Percentiles rank a stretch among this genome's conserved stretches.
Evolutionary conservation across 306 rosid genomes (phyloP).

Genomic region (Ceratonia siliqua): DNA sequence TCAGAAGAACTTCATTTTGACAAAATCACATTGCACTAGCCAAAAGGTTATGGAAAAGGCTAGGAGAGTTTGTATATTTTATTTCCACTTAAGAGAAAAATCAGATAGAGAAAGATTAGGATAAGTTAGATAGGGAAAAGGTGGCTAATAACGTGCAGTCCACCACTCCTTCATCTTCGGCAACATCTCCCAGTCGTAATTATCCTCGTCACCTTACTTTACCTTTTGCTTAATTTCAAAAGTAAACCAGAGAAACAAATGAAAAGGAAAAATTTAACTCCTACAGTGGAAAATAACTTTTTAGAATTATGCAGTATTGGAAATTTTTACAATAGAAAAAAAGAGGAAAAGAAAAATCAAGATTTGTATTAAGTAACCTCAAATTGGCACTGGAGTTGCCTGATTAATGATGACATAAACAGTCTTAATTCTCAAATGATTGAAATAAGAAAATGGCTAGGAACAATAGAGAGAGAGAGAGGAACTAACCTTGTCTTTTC

Average conservation of each 20-base stretch:
- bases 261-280: slow-evolving; percentile 10
- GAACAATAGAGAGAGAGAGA: background rate
- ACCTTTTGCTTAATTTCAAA: background rate
- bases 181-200: background rate
- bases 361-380: background rate
- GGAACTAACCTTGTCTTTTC: slow-evolving; percentile 75
- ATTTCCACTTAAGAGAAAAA: background rate
- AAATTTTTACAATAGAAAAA: background rate
- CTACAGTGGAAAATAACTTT: background rate
- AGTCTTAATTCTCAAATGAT: slow-evolving; percentile 2
- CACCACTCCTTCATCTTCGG: slow-evolving; percentile 6
- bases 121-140: background rate
- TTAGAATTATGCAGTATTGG: background rate
- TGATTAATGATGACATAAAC: background rate
- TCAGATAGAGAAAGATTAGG: background rate
- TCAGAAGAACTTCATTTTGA: slow-evolving; percentile 15
- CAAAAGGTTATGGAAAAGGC: background rate
- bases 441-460: slow-evolving; percentile 5
- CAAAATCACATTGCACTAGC: background rate
- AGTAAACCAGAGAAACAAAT: background rate
- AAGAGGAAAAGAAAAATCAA: background rate
- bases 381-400: background rate
- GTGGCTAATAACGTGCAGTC: background rate
- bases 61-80: background rate
- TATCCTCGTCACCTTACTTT: background rate